A percentile compares a stretch with the other conserved stretches of the same genome.
Conservation (phyloP, 345 rosid genomes). For the Isatis tinctoria region DNA sequence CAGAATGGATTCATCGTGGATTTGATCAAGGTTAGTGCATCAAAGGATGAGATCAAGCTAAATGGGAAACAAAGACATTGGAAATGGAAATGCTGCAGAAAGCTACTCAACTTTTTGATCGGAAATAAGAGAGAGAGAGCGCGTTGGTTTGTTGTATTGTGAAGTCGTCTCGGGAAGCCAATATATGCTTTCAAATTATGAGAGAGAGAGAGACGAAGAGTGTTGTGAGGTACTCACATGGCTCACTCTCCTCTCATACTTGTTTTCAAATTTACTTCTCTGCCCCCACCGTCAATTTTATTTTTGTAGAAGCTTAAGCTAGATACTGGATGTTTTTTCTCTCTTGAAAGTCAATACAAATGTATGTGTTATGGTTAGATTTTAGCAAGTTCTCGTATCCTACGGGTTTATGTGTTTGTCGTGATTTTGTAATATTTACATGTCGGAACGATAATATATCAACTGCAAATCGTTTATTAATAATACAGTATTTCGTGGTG, state of each 20-base stretch:
- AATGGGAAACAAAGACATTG: conserved; percentile 29
- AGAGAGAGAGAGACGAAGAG: conserved; percentile 20
- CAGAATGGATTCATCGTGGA: background rate
- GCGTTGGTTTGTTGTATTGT: conserved; percentile 17
- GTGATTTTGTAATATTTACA: too few species aligned
- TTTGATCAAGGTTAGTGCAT: background rate
- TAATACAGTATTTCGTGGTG: too few species aligned
- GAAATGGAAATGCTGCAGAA: conserved; percentile 33
- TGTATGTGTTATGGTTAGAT: too few species aligned
- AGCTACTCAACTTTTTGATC: conserved; percentile 31
- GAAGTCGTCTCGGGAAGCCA: conserved; percentile 30
- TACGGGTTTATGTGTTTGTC: too few species aligned
- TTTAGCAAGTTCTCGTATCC: too few species aligned
- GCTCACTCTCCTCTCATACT: conserved; percentile 49
- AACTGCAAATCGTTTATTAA: too few species aligned
- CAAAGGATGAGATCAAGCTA: background rate
- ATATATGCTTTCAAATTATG: too few species aligned
- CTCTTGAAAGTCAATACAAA: too few species aligned
- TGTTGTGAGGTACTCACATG: conserved; percentile 50
- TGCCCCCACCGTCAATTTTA: background rate
- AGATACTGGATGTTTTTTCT: too few species aligned
- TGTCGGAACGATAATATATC: too few species aligned
- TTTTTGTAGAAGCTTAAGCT: too few species aligned
- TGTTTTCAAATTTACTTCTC: background rate
- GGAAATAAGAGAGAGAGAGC: conserved; percentile 18